These are phyloP conservation scores for Globisporangium uncinulatum DNA, from an alignment of 352 stramenopile genomes.

Conservation along the genomic window DNA sequence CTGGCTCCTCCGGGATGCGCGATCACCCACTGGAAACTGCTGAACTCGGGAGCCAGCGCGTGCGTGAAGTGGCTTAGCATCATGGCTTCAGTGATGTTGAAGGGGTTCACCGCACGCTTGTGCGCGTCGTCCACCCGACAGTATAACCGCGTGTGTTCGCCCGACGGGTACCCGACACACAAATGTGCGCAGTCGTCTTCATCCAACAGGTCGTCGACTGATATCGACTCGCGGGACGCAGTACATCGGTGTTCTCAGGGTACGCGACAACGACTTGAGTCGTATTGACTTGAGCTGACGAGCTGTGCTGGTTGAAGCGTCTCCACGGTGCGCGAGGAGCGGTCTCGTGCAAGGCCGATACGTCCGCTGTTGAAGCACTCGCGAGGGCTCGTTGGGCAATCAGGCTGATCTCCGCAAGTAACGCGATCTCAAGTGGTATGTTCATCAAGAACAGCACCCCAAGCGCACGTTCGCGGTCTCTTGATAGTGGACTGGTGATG, in stretches of 20 bases:
- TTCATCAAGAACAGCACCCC: constrained; percentile 41
- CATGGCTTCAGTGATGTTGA: constrained; percentile 15
- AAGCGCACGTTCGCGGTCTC: constrained; percentile 5
- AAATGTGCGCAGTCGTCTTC: constrained; percentile 11
- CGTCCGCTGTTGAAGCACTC: background rate
- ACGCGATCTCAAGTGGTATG: constrained; percentile 32
- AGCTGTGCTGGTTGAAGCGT: constrained; percentile 13
- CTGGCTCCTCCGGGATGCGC: constrained; percentile 23
- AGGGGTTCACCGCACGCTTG: constrained; percentile 29
- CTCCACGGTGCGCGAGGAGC: constrained; percentile 12
- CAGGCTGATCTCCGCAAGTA: constrained; percentile 29
- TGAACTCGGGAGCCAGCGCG: constrained; percentile 14
- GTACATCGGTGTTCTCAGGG: no score
- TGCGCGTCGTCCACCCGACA: constrained; percentile 19
- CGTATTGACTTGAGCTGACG: no score
- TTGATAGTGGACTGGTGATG: background rate
- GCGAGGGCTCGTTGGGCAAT: constrained; percentile 28
- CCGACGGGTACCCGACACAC: constrained; percentile 37
- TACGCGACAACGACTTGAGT: no score
- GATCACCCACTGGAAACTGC: constrained; percentile 38
- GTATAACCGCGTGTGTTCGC: constrained; percentile 5
- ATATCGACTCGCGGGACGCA: constrained; percentile 1
- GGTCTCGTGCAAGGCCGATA: background rate
- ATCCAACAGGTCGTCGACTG: constrained; percentile 17
- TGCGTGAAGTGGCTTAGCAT: constrained; percentile 30